A percentile compares a stretch with the other conserved stretches of the same genome.
Evolutionary conservation across 345 rosid genomes (phyloP).

Genomic region (Lepidium africanum): DNA sequence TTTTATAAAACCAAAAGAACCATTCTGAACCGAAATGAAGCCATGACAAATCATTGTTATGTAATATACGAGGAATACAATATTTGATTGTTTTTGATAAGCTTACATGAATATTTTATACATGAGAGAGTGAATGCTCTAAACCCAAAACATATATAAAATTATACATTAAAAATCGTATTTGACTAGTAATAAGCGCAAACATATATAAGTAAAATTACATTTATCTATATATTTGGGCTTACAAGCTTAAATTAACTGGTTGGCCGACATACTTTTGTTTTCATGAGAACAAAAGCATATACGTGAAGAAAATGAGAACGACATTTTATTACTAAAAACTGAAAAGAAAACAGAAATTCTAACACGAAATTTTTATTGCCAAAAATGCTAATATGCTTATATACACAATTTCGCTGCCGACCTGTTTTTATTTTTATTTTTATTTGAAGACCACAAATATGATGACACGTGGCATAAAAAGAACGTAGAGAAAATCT

Average conservation of each 20-base stretch:
- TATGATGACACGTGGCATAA: background rate
- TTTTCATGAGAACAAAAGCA: background rate
- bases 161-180: no score
- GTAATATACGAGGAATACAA: no score
- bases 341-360: background rate
- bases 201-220: no score
- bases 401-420: slow-evolving; percentile 1
- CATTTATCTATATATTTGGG: background rate
- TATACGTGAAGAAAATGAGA: background rate
- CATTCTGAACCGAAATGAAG: no score
- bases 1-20: no score
- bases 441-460: background rate
- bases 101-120: no score
- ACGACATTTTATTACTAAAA: background rate
- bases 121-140: no score
- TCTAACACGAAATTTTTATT: background rate
- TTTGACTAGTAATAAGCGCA: no score
- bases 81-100: no score
- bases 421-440: slow-evolving; percentile 1
- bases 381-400: background rate
- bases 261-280: slow-evolving; percentile 22
- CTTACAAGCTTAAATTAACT: background rate
- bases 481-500: background rate
- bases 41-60: no score
- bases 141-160: no score